Conservation (phyloP, 768 basidiomycete genomes). For the Russula compacta region DNA sequence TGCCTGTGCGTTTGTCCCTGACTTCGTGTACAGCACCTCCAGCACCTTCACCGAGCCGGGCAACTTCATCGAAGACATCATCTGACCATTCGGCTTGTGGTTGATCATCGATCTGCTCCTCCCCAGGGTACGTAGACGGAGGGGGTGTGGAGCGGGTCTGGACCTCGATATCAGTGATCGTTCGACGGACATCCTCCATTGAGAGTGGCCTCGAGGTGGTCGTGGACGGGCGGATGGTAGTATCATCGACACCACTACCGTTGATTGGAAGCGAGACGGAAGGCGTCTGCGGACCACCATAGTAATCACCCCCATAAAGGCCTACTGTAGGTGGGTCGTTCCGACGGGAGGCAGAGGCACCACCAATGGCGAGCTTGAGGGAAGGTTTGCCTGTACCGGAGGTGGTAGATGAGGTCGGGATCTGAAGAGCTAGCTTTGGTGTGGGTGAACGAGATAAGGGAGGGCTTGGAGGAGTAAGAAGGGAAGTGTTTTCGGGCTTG, state of each 20-base stretch:
- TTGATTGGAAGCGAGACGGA: slow-evolving; percentile 15
- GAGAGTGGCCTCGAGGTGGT: slow-evolving; percentile 18
- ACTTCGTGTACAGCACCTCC: slow-evolving; percentile 97
- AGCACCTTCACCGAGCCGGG: slow-evolving; percentile 85
- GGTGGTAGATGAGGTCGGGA: slow-evolving; percentile 20
- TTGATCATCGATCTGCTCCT: slow-evolving; percentile 30
- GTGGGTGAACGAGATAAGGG: slow-evolving; percentile 23
- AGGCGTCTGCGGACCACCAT: slow-evolving; percentile 19
- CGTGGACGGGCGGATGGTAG: slow-evolving; percentile 34
- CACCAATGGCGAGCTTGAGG: slow-evolving; percentile 18
- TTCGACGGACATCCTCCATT: slow-evolving; percentile 22
- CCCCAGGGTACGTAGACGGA: slow-evolving; percentile 22
- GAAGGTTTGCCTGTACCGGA: slow-evolving; percentile 18
- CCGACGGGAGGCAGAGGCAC: slow-evolving; percentile 1
- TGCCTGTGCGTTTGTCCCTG: slow-evolving; percentile 66
- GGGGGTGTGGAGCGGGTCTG: slow-evolving; percentile 33
- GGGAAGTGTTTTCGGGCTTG: slow-evolving; percentile 8
- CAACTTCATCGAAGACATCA: slow-evolving; percentile 63
- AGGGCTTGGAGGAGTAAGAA: slow-evolving; percentile 17
- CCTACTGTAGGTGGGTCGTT: neutral
- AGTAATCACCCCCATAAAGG: slow-evolving; percentile 18
- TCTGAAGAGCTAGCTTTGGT: slow-evolving; percentile 27
- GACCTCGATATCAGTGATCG: slow-evolving; percentile 21
- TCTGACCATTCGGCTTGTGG: slow-evolving; percentile 47
- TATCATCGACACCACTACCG: slow-evolving; percentile 31